These are phyloP conservation scores for Royoungia palumana DNA, from an alignment of 768 basidiomycete genomes.

Conservation along the genomic window DNA sequence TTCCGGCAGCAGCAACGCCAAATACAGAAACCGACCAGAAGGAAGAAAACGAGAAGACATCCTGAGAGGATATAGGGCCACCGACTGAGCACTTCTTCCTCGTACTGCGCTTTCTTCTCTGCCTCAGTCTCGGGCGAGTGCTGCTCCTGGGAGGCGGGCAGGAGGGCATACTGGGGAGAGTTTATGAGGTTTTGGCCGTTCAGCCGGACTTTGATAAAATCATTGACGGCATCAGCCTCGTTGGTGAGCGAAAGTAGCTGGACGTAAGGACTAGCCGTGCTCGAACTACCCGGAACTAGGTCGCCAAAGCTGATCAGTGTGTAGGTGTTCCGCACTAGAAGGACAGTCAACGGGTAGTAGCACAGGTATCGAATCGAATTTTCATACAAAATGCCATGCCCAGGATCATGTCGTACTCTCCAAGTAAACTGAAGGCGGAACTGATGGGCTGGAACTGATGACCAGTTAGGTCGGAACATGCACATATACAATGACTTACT, in stretches of 20 bases:
- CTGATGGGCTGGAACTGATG: constrained; percentile 79
- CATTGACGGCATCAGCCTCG: constrained; percentile 48
- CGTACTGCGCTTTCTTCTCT: constrained; percentile 65
- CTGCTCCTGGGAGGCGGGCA: constrained; percentile 55
- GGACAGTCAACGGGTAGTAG: constrained; percentile 3
- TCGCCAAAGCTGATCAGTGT: constrained; percentile 70
- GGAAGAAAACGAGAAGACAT: constrained; percentile 47
- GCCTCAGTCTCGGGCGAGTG: constrained; percentile 60
- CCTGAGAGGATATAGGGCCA: constrained; percentile 74
- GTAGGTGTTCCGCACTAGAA: constrained; percentile 73
- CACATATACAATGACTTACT: constrained; percentile 39
- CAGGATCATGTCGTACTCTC: constrained; percentile 79
- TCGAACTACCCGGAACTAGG: constrained; percentile 51
- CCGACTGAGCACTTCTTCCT: constrained; percentile 61
- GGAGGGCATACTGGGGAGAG: constrained; percentile 52
- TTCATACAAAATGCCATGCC: constrained; percentile 75
- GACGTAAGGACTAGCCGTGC: constrained; percentile 57
- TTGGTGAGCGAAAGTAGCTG: constrained; percentile 66
- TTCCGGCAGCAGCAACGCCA: constrained; percentile 60
- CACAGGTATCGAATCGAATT: neutral
- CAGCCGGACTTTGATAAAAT: constrained; percentile 64
- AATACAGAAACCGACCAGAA: constrained; percentile 46
- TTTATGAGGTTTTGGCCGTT: constrained; percentile 56
- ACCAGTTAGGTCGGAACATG: constrained; percentile 6
- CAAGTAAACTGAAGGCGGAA: constrained; percentile 70